Percentiles rank a stretch among this genome's conserved stretches.
Evolutionary conservation across 2,329 filamentous ascomycete genomes (phyloP).

Genomic region (Colletotrichum salicis): DNA sequence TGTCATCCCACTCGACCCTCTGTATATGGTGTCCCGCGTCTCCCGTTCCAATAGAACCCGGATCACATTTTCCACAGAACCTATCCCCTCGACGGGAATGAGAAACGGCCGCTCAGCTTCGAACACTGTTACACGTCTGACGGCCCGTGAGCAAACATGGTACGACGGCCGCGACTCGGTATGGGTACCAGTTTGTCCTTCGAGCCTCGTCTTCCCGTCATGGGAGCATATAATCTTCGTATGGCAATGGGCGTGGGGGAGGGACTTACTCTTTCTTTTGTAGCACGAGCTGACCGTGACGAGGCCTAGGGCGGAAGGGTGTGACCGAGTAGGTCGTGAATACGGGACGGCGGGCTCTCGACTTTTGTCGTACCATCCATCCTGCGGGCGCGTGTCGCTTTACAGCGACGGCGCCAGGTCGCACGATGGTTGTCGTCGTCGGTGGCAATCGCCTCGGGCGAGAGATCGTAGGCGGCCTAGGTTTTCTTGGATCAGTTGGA

Average conservation of each 20-base stretch:
- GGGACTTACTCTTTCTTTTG: background rate
- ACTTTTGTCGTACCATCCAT: background rate
- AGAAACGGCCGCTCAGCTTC: background rate
- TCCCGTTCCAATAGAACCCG: background rate
- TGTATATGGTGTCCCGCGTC: background rate
- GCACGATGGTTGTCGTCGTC: background rate
- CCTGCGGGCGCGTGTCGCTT: background rate
- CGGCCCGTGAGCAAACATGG: conserved; percentile 13
- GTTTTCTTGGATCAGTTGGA: background rate
- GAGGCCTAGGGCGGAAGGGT: background rate
- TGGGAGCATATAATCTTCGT: background rate
- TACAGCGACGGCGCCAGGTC: background rate
- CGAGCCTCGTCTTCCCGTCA: background rate
- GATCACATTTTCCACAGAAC: background rate
- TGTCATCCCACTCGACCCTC: background rate
- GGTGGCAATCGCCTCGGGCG: background rate
- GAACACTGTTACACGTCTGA: background rate
- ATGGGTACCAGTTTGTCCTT: background rate
- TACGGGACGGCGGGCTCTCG: background rate
- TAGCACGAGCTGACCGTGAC: background rate
- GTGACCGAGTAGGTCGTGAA: background rate
- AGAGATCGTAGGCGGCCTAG: background rate
- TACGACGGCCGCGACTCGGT: conserved; percentile 12
- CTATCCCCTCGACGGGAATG: background rate
- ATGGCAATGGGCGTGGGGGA: background rate